Evolutionary conservation across 2,329 filamentous ascomycete species (phyloP).

Genomic region (Neonectria faginata): DNA sequence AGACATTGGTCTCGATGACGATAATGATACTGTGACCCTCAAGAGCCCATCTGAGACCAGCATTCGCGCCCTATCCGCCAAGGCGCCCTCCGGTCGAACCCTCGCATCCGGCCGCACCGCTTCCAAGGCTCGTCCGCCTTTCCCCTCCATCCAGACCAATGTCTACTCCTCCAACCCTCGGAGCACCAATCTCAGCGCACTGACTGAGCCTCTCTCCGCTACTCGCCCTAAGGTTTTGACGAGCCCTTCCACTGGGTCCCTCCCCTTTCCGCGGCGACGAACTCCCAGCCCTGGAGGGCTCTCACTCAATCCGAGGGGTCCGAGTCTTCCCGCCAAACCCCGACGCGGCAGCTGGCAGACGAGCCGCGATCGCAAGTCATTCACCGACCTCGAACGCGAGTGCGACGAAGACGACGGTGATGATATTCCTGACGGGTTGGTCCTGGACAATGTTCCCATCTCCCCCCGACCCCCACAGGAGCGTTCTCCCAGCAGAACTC

Average conservation of each 20-base stretch:
- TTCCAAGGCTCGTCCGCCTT: constrained; percentile 55
- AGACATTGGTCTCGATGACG: constrained; percentile 87
- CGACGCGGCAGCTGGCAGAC: constrained; percentile 80
- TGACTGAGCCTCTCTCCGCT: constrained; percentile 51
- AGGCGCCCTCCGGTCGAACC: constrained; percentile 46
- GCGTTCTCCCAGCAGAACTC: constrained; percentile 64
- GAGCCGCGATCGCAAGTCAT: constrained; percentile 72
- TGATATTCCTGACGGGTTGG: constrained; percentile 81
- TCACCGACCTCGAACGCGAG: constrained; percentile 78
- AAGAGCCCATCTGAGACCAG: constrained; percentile 60
- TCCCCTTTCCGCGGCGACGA: constrained; percentile 56
- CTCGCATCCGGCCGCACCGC: constrained; percentile 48
- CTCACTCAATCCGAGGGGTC: constrained; percentile 59
- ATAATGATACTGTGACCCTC: constrained; percentile 63
- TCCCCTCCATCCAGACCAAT: constrained; percentile 60
- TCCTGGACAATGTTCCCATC: constrained; percentile 85
- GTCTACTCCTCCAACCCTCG: constrained; percentile 62
- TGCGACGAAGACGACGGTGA: constrained; percentile 81
- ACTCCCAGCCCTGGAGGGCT: constrained; percentile 64
- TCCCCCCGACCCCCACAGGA: constrained; percentile 75
- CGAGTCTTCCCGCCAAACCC: constrained; percentile 53
- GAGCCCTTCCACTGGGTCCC: constrained; percentile 52
- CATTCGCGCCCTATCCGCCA: constrained; percentile 49
- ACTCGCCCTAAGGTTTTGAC: constrained; percentile 43
- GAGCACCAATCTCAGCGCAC: constrained; percentile 59